phyloP scores from a whole-genome alignment of 1,139 yeast species.

The Candida gigantensis region DNA sequence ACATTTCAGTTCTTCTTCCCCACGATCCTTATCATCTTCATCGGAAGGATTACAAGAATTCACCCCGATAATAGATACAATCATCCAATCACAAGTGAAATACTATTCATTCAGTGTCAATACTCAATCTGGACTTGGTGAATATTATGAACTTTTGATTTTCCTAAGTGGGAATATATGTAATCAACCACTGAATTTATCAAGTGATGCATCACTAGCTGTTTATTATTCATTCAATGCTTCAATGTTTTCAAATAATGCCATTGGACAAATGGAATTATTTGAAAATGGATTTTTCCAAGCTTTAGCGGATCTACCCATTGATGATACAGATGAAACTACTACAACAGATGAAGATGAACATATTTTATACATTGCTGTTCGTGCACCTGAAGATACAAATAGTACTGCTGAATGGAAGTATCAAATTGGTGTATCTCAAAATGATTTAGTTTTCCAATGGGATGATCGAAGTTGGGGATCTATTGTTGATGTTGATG shows the following conservation, averaged over 20 bases:
- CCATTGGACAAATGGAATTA: conserved; percentile 30
- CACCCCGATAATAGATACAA: conserved; percentile 42
- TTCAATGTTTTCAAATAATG: conserved; percentile 34
- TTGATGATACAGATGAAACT: conserved; percentile 2
- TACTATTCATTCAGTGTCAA: conserved; percentile 48
- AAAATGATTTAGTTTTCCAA: conserved; percentile 62
- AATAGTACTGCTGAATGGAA: conserved; percentile 47
- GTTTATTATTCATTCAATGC: conserved; percentile 54
- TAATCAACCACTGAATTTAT: conserved; percentile 40
- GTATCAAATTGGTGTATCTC: conserved; percentile 72
- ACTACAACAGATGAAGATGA: conserved; percentile 12
- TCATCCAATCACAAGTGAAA: conserved; percentile 41
- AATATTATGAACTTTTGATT: conserved; percentile 52
- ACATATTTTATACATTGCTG: conserved; percentile 47
- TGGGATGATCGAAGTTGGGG: conserved; percentile 68
- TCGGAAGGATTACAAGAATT: conserved; percentile 42
- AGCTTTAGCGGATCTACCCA: conserved; percentile 44
- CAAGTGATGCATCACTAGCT: conserved; percentile 39
- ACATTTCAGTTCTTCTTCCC: background rate
- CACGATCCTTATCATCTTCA: conserved; percentile 11
- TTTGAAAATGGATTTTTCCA: conserved; percentile 55
- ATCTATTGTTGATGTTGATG: conserved; percentile 71
- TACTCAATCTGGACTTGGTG: conserved; percentile 47
- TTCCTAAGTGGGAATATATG: conserved; percentile 65
- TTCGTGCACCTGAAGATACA: conserved; percentile 46